phyloP scores from a whole-genome alignment of 148 eudicot species.

The Vaccinium vitisidaea region DNA sequence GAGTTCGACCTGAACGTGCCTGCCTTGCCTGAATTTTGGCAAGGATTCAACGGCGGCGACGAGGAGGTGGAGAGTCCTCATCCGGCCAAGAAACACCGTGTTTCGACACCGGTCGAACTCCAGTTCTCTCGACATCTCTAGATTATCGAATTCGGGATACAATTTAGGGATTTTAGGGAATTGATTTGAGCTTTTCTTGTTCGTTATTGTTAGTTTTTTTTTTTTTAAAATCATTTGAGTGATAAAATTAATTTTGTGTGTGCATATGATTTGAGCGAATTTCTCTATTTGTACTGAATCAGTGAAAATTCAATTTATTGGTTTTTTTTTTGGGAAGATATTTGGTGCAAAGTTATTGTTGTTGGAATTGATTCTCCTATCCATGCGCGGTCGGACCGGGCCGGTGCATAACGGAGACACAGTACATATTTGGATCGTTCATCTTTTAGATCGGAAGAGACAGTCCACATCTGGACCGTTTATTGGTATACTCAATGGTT shows the following conservation, averaged over 20 bases:
- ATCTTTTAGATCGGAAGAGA: too few species aligned
- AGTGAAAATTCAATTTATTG: constrained; percentile 9
- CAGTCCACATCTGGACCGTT: too few species aligned
- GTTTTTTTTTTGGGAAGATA: too few species aligned
- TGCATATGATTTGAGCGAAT: constrained; percentile 2
- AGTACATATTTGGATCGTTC: too few species aligned
- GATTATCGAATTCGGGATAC: neutral
- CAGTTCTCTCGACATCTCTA: neutral
- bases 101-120: constrained; percentile 20
- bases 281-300: neutral
- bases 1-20: constrained; percentile 84
- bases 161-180: neutral
- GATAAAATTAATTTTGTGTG: neutral
- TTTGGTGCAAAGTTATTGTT: too few species aligned
- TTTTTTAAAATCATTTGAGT: neutral
- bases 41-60: constrained; percentile 42
- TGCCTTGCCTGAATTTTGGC: constrained; percentile 62
- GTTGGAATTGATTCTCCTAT: too few species aligned
- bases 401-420: too few species aligned
- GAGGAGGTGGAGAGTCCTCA: constrained; percentile 95
- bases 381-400: too few species aligned
- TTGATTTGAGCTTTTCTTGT: neutral
- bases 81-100: constrained; percentile 66
- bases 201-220: neutral
- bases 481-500: too few species aligned